Evolutionary conservation across 1,139 yeast species (phyloP).

Genomic region (Saccharomyces hybrid): DNA sequence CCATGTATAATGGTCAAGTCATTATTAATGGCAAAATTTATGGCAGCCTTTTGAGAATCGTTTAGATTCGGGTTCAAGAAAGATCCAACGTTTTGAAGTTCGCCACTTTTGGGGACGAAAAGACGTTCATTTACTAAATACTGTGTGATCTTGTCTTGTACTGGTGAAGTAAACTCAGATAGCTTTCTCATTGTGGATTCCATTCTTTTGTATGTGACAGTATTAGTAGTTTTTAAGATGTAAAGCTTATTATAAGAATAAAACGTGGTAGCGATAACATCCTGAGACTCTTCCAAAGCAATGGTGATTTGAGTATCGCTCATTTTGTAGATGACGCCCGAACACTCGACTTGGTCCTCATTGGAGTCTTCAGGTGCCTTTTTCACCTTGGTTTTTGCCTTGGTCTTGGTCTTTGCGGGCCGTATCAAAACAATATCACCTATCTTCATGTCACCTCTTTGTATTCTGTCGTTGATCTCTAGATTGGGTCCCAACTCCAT

Average conservation of each 20-base stretch:
- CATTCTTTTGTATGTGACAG: slow-evolving; percentile 73
- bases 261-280: slow-evolving; percentile 41
- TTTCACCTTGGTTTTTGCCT: slow-evolving; percentile 5
- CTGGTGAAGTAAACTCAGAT: slow-evolving; percentile 37
- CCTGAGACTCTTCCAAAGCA: slow-evolving; percentile 52
- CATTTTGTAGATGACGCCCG: slow-evolving; percentile 10
- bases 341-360: slow-evolving; percentile 5
- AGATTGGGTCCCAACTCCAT: slow-evolving; percentile 60
- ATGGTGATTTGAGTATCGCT: slow-evolving; percentile 38
- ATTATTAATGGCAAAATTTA: slow-evolving; percentile 42
- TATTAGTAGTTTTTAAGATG: slow-evolving; percentile 61
- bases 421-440: slow-evolving; percentile 63
- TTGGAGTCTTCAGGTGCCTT: slow-evolving; percentile 6
- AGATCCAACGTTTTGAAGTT: not conserved
- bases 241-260: slow-evolving; percentile 39
- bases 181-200: slow-evolving; percentile 66
- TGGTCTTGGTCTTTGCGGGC: slow-evolving; percentile 24
- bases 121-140: slow-evolving; percentile 17
- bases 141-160: slow-evolving; percentile 30
- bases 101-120: slow-evolving; percentile 11
- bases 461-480: slow-evolving; percentile 42
- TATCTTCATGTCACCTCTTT: slow-evolving; percentile 52
- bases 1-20: slow-evolving; percentile 60
- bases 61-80: slow-evolving; percentile 53
- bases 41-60: slow-evolving; percentile 64